phyloP scores from a whole-genome alignment of 176 grass and related monocot genomes.

The Stipa capillata region DNA sequence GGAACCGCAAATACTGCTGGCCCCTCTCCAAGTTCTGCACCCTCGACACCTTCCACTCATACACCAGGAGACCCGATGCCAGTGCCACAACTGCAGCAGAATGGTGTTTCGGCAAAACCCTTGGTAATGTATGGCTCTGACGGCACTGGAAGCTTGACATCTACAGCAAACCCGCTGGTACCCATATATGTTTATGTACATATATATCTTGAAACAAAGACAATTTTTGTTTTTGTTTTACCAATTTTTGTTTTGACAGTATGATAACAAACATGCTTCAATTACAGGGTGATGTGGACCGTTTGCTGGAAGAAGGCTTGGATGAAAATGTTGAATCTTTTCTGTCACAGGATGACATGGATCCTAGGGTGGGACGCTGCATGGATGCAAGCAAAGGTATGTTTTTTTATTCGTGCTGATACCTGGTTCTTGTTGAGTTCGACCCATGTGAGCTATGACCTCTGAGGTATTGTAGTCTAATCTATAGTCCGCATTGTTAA shows the following conservation, averaged over 20 bases:
- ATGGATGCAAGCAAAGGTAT: constrained; percentile 94
- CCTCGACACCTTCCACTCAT: constrained; percentile 95
- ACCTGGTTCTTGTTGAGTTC: constrained; percentile 9
- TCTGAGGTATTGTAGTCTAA: background rate
- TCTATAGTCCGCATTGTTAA: background rate
- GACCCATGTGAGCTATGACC: background rate
- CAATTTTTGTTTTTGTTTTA: background rate
- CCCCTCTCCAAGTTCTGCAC: constrained; percentile 93
- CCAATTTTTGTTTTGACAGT: background rate
- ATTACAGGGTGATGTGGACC: constrained; percentile 89
- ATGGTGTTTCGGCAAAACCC: constrained; percentile 69
- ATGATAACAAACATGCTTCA: constrained; percentile 3
- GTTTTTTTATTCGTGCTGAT: background rate
- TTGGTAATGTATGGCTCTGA: constrained; percentile 71
- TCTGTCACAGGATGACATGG: constrained; percentile 96
- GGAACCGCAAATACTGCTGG: constrained; percentile 95
- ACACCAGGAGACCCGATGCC: constrained; percentile 91
- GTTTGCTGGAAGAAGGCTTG: constrained; percentile 88
- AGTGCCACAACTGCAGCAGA: constrained; percentile 73
- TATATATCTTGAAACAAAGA: background rate
- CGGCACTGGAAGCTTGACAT: constrained; percentile 76
- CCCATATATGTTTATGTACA: background rate
- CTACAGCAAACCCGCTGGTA: constrained; percentile 83
- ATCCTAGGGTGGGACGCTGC: constrained; percentile 87
- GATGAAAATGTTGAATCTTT: constrained; percentile 99